Percentiles rank a stretch among this genome's conserved stretches.
Evolutionary conservation across 495 filamentous ascomycete species (phyloP).

Genomic region (Penicillium cosmopolitanum): DNA sequence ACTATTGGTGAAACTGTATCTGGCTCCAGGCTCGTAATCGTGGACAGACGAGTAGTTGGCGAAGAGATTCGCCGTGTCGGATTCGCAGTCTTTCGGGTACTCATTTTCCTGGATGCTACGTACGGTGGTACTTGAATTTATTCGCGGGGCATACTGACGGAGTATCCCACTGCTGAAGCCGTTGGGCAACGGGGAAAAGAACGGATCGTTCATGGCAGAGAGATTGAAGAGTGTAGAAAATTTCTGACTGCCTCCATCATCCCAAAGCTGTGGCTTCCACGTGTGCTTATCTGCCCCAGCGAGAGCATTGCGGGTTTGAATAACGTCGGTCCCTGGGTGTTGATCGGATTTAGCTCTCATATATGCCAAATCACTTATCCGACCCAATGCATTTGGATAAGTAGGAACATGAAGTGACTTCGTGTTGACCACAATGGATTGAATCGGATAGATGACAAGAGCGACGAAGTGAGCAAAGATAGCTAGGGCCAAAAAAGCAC

Average conservation of each 20-base stretch:
- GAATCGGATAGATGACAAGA: constrained; percentile 28
- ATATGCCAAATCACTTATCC: neutral
- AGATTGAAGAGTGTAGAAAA: constrained; percentile 15
- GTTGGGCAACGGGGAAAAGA: constrained; percentile 18
- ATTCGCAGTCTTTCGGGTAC: neutral
- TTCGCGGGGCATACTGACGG: constrained; percentile 27
- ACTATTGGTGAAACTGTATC: neutral
- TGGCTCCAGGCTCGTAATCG: neutral
- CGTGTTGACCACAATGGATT: constrained; percentile 23
- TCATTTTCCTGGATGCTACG: constrained; percentile 3
- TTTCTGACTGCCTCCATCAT: neutral
- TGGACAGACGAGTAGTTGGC: neutral
- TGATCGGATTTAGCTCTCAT: neutral
- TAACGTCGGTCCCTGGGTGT: neutral
- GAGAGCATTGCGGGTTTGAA: constrained; percentile 16
- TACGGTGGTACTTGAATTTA: constrained; percentile 25
- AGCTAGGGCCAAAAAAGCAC: constrained; percentile 17
- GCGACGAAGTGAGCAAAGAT: constrained; percentile 26
- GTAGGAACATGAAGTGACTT: constrained; percentile 11
- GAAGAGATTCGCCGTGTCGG: neutral
- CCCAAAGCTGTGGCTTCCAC: constrained; percentile 19
- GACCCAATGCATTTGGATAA: neutral
- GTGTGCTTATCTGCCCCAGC: constrained; percentile 9
- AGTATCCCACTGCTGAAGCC: constrained; percentile 26
- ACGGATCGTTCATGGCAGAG: constrained; percentile 17